phyloP scores from a whole-genome alignment of 257 asterid species.

The Sherardia arvensis region DNA sequence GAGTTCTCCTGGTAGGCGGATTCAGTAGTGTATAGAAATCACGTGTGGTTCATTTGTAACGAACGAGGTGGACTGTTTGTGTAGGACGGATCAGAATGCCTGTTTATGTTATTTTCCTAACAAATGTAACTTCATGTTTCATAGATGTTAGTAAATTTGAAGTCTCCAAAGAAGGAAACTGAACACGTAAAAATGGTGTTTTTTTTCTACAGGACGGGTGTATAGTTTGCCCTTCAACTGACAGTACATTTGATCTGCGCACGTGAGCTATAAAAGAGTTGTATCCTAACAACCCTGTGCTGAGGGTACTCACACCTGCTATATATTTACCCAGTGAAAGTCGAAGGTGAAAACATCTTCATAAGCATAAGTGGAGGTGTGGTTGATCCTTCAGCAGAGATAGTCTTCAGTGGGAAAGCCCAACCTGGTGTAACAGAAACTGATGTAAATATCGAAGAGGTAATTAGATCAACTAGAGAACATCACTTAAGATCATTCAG shows the following conservation, averaged over 20 bases:
- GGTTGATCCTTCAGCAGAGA: slow-evolving; percentile 59
- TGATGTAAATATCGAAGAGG: slow-evolving; percentile 90
- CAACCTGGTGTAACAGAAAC: slow-evolving; percentile 82
- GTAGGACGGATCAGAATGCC: neutral
- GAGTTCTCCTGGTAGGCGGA: neutral
- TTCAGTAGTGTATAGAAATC: neutral
- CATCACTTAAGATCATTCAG: neutral
- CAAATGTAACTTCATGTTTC: neutral
- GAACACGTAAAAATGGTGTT: neutral
- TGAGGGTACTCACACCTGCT: slow-evolving; percentile 89
- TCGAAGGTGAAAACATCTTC: slow-evolving; percentile 58
- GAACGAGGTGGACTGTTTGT: neutral
- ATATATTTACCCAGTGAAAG: slow-evolving; percentile 53
- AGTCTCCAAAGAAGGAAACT: neutral
- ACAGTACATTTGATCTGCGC: slow-evolving; percentile 75
- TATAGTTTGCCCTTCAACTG: slow-evolving; percentile 86
- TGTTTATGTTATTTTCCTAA: neutral
- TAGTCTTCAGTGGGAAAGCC: slow-evolving; percentile 94
- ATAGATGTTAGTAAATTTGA: neutral
- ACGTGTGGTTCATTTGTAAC: neutral
- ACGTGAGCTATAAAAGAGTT: slow-evolving; percentile 84
- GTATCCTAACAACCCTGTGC: slow-evolving; percentile 89
- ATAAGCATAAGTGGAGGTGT: slow-evolving; percentile 41
- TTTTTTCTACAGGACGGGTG: slow-evolving; percentile 82
- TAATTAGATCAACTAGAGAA: slow-evolving; percentile 30